phyloP scores from a whole-genome alignment of 1,284 basidiomycete species.

The Xanthoconium separans region DNA sequence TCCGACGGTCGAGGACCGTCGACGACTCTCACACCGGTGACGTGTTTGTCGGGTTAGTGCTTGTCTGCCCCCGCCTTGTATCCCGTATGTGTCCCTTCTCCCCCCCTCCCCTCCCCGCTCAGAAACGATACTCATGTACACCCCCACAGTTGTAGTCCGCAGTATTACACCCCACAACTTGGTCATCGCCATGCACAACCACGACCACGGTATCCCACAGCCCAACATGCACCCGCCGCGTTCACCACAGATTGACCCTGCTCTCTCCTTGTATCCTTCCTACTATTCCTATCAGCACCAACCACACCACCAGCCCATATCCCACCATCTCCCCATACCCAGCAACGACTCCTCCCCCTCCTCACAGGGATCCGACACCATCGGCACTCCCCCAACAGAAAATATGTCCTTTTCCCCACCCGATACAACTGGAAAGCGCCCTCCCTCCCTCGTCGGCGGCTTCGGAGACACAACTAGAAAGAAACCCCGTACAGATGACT shows the following conservation, averaged over 20 bases:
- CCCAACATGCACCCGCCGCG: constrained; percentile 53
- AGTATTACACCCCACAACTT: constrained; percentile 18
- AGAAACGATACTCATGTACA: constrained; percentile 12
- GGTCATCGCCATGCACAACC: constrained; percentile 39
- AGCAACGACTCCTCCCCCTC: constrained; percentile 63
- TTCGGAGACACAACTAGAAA: constrained; percentile 49
- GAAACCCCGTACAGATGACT: constrained; percentile 59
- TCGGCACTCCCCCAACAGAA: constrained; percentile 69
- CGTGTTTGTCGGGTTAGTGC: too few species aligned
- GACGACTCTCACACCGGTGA: too few species aligned
- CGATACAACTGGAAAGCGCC: constrained; percentile 64
- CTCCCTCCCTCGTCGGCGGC: constrained; percentile 46
- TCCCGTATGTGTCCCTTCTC: too few species aligned
- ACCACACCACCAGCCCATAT: constrained; percentile 38
- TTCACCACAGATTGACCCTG: constrained; percentile 62
- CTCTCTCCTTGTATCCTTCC: constrained; percentile 59
- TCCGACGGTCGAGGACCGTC: too few species aligned
- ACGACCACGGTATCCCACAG: constrained; percentile 37
- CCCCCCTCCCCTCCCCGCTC: background rate
- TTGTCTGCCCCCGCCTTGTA: too few species aligned
- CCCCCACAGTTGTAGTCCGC: constrained; percentile 19
- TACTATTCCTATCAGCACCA: constrained; percentile 55
- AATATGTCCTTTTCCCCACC: constrained; percentile 50
- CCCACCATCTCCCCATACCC: constrained; percentile 46
- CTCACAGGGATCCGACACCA: constrained; percentile 70